Conservation (phyloP, 169 alveolate genomes). For the Perkinsus chesapeaki region DNA sequence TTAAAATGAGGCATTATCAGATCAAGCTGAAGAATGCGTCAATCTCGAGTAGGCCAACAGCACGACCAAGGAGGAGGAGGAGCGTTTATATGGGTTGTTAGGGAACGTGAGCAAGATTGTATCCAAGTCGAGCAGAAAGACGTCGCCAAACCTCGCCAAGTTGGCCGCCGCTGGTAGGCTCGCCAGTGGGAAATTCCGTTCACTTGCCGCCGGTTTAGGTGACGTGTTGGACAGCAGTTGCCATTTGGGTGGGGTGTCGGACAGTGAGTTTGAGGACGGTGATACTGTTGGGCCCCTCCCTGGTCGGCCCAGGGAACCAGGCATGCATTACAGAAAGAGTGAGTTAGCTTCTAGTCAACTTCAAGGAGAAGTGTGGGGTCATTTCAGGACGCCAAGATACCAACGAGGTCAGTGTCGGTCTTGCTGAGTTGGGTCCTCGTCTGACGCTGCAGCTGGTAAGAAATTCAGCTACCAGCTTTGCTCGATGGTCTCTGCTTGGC, state of each 20-base stretch:
- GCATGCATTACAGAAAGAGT: not conserved
- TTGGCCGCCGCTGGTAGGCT: not conserved
- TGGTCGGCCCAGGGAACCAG: not conserved
- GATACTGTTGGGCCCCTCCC: not conserved
- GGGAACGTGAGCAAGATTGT: not conserved
- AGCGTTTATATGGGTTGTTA: not conserved
- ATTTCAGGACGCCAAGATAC: not conserved
- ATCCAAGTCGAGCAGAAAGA: not conserved
- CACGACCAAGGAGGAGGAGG: too few species aligned
- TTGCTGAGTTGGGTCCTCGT: not conserved
- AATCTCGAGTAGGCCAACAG: not conserved
- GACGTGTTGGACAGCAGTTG: not conserved
- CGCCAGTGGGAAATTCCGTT: not conserved
- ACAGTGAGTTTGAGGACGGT: constrained; percentile 1
- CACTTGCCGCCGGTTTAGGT: not conserved
- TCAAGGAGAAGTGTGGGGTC: too few species aligned
- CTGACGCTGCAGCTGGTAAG: not conserved
- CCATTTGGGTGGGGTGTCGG: not conserved
- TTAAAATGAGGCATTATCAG: not conserved
- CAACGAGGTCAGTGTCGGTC: not conserved
- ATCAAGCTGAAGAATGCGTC: not conserved
- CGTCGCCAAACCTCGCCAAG: not conserved
- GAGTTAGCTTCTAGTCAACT: too few species aligned
- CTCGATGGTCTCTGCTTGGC: not conserved
- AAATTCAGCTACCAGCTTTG: not conserved